Conservation (phyloP, 805 yeast genomes). For the Sungouiella thailandica region DNA sequence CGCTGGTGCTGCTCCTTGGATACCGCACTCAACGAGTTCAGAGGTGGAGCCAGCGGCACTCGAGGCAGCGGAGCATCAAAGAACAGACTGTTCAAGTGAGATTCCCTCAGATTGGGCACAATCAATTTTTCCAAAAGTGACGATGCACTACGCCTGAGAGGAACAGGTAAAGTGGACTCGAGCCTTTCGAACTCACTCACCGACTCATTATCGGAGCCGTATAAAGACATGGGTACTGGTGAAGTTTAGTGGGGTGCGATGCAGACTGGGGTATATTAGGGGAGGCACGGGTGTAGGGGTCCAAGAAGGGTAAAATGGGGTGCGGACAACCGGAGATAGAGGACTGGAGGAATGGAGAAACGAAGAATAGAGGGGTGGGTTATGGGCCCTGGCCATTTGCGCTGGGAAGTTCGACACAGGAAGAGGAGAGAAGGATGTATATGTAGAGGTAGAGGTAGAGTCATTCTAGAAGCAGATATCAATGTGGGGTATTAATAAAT, state of each 20-base stretch:
- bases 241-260: neutral
- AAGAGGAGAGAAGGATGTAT: too few relatives aligned
- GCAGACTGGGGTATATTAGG: neutral
- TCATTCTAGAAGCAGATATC: too few relatives aligned
- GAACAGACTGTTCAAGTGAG: slow-evolving; percentile 12
- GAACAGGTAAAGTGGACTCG: slow-evolving; percentile 38
- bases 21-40: slow-evolving; percentile 9
- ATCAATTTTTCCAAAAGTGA: slow-evolving; percentile 32
- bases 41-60: slow-evolving; percentile 6
- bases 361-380: too few relatives aligned
- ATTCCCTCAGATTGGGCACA: slow-evolving; percentile 7
- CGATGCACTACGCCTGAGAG: slow-evolving; percentile 34
- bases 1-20: slow-evolving; percentile 16
- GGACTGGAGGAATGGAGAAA: too few relatives aligned
- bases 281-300: slow-evolving; percentile 1
- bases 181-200: slow-evolving; percentile 35
- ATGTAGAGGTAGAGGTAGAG: too few relatives aligned
- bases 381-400: too few relatives aligned
- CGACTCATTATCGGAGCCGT: slow-evolving; percentile 25
- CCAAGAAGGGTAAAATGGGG: too few relatives aligned
- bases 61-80: slow-evolving; percentile 21
- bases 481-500: too few relatives aligned
- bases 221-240: slow-evolving; percentile 4
- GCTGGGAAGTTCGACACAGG: too few relatives aligned
- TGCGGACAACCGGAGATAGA: too few relatives aligned